Evolutionary conservation across 345 rosid species (phyloP).

Genomic region (Brassica nigra): DNA sequence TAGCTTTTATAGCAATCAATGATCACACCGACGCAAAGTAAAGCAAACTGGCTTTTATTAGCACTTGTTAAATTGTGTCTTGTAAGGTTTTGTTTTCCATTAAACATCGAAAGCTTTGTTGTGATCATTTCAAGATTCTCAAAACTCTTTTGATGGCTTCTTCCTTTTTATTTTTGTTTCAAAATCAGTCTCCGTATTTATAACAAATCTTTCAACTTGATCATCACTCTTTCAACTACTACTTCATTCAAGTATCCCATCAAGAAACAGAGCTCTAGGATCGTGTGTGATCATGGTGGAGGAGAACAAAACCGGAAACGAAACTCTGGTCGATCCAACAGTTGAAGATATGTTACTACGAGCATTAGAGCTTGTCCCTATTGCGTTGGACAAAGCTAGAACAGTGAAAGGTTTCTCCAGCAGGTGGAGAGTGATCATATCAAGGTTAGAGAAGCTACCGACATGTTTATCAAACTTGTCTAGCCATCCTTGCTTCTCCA

Average conservation of each 20-base stretch:
- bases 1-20: slow-evolving; percentile 51
- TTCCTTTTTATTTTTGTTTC: slow-evolving; percentile 24
- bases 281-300: slow-evolving; percentile 41
- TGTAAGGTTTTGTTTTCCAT: slow-evolving; percentile 51
- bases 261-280: slow-evolving; percentile 30
- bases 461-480: slow-evolving; percentile 73
- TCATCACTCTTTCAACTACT: slow-evolving; percentile 71
- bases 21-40: slow-evolving; percentile 50
- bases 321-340: slow-evolving; percentile 32
- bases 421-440: slow-evolving; percentile 80
- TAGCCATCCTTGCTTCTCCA: slow-evolving; percentile 89
- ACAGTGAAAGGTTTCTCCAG: slow-evolving; percentile 67
- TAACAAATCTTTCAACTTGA: slow-evolving; percentile 36
- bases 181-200: slow-evolving; percentile 26
- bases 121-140: slow-evolving; percentile 60
- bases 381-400: slow-evolving; percentile 58
- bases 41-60: slow-evolving; percentile 33
- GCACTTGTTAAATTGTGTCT: slow-evolving; percentile 51
- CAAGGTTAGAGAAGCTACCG: slow-evolving; percentile 84
- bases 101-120: slow-evolving; percentile 41
- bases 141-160: slow-evolving; percentile 47
- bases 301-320: slow-evolving; percentile 8
- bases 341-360: slow-evolving; percentile 73
- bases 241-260: slow-evolving; percentile 47
- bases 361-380: slow-evolving; percentile 72